Conservation (phyloP, 768 basidiomycete species). For the Roridomyces roridus region DNA sequence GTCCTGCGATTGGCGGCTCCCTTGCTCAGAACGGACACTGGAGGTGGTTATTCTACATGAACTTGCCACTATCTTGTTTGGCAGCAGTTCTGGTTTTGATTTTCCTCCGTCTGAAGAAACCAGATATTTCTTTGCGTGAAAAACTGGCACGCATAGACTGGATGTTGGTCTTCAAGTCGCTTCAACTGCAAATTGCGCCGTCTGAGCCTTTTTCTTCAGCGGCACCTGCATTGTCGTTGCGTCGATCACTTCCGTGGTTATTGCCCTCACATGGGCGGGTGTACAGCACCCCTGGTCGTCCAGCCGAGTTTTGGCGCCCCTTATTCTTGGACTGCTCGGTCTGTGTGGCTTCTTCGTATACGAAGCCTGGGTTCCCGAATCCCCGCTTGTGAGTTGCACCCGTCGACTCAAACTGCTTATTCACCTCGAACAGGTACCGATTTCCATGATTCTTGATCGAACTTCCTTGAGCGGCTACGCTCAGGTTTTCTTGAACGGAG, state of each 20-base stretch:
- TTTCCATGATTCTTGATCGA: too few species aligned
- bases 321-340: constrained; percentile 48
- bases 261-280: constrained; percentile 57
- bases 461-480: too few species aligned
- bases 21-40: too few species aligned
- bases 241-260: constrained; percentile 37
- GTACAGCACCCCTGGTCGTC: constrained; percentile 48
- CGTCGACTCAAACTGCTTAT: too few species aligned
- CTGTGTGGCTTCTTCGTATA: constrained; percentile 44
- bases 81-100: too few species aligned
- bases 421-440: too few species aligned
- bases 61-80: too few species aligned
- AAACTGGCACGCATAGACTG: constrained; percentile 49
- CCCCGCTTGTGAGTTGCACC: constrained; percentile 34
- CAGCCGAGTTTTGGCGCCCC: constrained; percentile 44
- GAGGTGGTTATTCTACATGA: too few species aligned
- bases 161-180: constrained; percentile 47
- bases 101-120: constrained; percentile 32
- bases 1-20: too few species aligned
- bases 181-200: too few species aligned
- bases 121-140: constrained; percentile 34
- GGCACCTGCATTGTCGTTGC: constrained; percentile 48
- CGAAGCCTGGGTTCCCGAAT: constrained; percentile 36
- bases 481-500: too few species aligned
- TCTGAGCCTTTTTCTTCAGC: constrained; percentile 28